Evolutionary conservation across 805 yeast species (phyloP).

Genomic region (Wickerhamomyces rabaulensis): DNA sequence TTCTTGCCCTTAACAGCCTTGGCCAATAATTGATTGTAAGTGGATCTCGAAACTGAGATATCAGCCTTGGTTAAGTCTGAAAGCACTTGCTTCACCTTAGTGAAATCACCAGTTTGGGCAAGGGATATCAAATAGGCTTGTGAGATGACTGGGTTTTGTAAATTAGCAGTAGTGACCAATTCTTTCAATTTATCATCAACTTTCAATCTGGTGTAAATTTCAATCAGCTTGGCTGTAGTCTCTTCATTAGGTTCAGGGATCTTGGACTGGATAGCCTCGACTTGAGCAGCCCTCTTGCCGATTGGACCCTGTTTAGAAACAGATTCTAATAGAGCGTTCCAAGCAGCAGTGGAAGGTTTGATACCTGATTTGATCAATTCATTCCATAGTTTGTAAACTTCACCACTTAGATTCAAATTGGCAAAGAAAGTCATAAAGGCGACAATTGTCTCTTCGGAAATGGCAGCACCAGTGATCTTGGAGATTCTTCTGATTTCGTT

Average conservation of each 20-base stretch:
- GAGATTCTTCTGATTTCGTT: slow-evolving; percentile 19
- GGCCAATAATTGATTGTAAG: slow-evolving; percentile 49
- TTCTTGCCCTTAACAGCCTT: slow-evolving; percentile 35
- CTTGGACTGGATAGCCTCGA: slow-evolving; percentile 33
- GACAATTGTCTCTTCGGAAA: slow-evolving; percentile 37
- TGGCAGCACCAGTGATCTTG: slow-evolving; percentile 24
- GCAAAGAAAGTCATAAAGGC: slow-evolving; percentile 43
- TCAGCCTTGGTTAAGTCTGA: slow-evolving; percentile 18
- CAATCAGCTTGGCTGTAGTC: slow-evolving; percentile 43
- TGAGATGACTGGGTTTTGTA: slow-evolving; percentile 27
- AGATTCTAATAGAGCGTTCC: slow-evolving; percentile 56
- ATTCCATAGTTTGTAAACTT: slow-evolving; percentile 46
- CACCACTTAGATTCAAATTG: slow-evolving; percentile 28
- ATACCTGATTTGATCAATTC: slow-evolving; percentile 35
- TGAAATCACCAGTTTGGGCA: slow-evolving; percentile 8
- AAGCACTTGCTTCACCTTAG: slow-evolving; percentile 9
- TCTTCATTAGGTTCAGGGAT: slow-evolving; percentile 39
- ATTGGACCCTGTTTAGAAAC: slow-evolving; percentile 27
- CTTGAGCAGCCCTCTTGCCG: slow-evolving; percentile 27
- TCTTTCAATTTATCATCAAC: slow-evolving; percentile 34
- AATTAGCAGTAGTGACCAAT: slow-evolving; percentile 30
- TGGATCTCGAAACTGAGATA: slow-evolving; percentile 39
- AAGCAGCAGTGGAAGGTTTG: slow-evolving; percentile 40
- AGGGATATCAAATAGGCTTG: slow-evolving; percentile 20
- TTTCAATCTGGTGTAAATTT: slow-evolving; percentile 42